These are phyloP conservation scores for Avicennia marina DNA, from an alignment of 257 asterid genomes.

Conservation along the genomic window DNA sequence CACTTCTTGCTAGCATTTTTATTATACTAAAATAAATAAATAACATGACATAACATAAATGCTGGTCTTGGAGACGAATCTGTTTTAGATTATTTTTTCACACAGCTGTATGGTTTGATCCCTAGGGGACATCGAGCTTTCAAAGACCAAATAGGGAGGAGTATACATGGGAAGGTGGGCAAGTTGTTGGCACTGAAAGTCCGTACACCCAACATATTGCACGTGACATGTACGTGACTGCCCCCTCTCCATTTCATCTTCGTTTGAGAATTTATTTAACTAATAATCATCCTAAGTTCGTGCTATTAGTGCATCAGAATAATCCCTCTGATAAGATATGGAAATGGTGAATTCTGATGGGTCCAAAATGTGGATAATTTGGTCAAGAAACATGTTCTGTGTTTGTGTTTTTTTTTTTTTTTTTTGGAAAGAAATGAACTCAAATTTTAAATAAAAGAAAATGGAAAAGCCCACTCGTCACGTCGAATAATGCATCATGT, in stretches of 20 bases:
- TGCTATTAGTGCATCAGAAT: not conserved
- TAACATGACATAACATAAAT: too few relatives aligned
- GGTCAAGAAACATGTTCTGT: too few relatives aligned
- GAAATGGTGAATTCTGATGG: too few relatives aligned
- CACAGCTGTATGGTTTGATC: constrained; percentile 46
- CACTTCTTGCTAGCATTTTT: too few relatives aligned
- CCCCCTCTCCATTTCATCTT: not conserved
- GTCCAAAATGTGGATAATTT: not conserved
- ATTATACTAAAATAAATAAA: too few relatives aligned
- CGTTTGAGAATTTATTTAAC: not conserved
- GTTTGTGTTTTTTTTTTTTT: too few relatives aligned
- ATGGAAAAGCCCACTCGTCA: too few relatives aligned
- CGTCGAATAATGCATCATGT: too few relatives aligned
- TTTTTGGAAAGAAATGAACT: too few relatives aligned
- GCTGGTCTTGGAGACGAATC: too few relatives aligned
- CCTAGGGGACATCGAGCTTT: constrained; percentile 30
- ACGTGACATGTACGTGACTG: not conserved
- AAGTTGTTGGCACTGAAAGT: not conserved
- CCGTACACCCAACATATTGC: not conserved
- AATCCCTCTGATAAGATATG: too few relatives aligned
- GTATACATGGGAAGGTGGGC: not conserved
- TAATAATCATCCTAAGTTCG: constrained; percentile 3
- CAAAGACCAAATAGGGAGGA: constrained; percentile 19
- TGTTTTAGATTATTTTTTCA: not conserved
- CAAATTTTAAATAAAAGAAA: too few relatives aligned